phyloP scores from a whole-genome alignment of 2,329 filamentous ascomycete genomes.

The Cryphonectria radicalis region DNA sequence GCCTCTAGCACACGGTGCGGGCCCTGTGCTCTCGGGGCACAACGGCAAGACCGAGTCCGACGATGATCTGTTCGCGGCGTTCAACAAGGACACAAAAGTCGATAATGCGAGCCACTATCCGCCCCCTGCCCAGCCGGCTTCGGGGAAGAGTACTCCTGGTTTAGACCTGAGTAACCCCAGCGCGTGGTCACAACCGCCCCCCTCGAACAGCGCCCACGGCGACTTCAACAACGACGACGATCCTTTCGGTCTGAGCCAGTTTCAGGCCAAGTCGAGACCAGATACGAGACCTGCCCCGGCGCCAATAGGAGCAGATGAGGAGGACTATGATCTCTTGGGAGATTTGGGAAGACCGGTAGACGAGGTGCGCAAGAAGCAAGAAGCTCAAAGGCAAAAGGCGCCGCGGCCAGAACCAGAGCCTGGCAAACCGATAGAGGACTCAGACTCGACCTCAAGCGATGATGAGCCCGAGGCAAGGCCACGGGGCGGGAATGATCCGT shows the following conservation, averaged over 20 bases:
- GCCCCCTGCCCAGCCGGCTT: slow-evolving; percentile 51
- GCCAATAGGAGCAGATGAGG: slow-evolving; percentile 40
- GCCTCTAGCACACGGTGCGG: slow-evolving; percentile 43
- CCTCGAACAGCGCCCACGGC: slow-evolving; percentile 35
- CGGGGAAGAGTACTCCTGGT: slow-evolving; percentile 50
- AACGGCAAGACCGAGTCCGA: slow-evolving; percentile 51
- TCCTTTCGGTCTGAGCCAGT: slow-evolving; percentile 77
- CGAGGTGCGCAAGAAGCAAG: slow-evolving; percentile 56
- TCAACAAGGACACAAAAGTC: slow-evolving; percentile 68
- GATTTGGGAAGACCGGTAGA: slow-evolving; percentile 68
- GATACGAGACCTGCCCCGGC: slow-evolving; percentile 35
- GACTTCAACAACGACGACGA: slow-evolving; percentile 76
- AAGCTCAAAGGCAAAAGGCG: slow-evolving; percentile 24
- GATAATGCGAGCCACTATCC: slow-evolving; percentile 70
- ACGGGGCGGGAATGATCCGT: slow-evolving; percentile 58
- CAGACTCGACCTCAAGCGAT: slow-evolving; percentile 51
- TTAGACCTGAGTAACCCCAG: slow-evolving; percentile 58
- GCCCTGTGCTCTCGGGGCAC: slow-evolving; percentile 36
- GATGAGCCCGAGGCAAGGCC: slow-evolving; percentile 42
- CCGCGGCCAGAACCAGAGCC: slow-evolving; percentile 50
- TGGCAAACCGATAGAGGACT: slow-evolving; percentile 60
- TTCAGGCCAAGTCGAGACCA: slow-evolving; percentile 50
- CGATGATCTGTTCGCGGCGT: slow-evolving; percentile 69
- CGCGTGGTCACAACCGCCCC: slow-evolving; percentile 53
- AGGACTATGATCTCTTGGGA: slow-evolving; percentile 69